Conservation (phyloP, 1,284 basidiomycete genomes). For the Microbotryomycetes sp. region DNA sequence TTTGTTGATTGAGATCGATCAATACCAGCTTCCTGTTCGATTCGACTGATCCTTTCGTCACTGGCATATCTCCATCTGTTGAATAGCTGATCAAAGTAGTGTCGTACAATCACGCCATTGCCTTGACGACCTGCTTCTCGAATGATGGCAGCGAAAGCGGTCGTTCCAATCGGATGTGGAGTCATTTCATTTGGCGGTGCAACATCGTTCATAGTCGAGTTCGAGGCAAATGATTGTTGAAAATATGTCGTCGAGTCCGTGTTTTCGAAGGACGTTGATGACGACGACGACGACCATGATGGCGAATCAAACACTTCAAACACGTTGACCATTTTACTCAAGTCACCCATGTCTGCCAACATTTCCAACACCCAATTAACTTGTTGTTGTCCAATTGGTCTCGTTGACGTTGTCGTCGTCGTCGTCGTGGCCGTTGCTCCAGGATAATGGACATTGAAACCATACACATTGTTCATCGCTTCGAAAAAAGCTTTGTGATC, state of each 20-base stretch:
- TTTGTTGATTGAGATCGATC: background rate
- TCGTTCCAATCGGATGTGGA: conserved; percentile 24
- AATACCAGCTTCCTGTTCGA: conserved; percentile 15
- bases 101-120: conserved; percentile 10
- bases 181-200: background rate
- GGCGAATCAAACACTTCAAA: conserved; percentile 29
- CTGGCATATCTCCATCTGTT: conserved; percentile 14
- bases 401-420: background rate
- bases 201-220: background rate
- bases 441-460: conserved; percentile 24
- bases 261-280: conserved; percentile 13
- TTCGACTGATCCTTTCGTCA: conserved; percentile 1
- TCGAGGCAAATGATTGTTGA: conserved; percentile 7
- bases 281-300: background rate
- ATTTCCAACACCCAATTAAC: conserved; percentile 20
- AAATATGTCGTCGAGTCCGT: too few species aligned
- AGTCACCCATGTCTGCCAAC: conserved; percentile 12
- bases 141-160: conserved; percentile 20
- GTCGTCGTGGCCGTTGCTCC: conserved; percentile 11
- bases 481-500: conserved; percentile 13
- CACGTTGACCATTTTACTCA: conserved; percentile 22
- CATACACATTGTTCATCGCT: conserved; percentile 25
- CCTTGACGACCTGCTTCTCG: conserved; percentile 12
- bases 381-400: conserved; percentile 18
- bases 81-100: conserved; percentile 30